Evolutionary conservation across 148 eudicot species (phyloP).

Genomic region (Vaccinium vitisidaea): DNA sequence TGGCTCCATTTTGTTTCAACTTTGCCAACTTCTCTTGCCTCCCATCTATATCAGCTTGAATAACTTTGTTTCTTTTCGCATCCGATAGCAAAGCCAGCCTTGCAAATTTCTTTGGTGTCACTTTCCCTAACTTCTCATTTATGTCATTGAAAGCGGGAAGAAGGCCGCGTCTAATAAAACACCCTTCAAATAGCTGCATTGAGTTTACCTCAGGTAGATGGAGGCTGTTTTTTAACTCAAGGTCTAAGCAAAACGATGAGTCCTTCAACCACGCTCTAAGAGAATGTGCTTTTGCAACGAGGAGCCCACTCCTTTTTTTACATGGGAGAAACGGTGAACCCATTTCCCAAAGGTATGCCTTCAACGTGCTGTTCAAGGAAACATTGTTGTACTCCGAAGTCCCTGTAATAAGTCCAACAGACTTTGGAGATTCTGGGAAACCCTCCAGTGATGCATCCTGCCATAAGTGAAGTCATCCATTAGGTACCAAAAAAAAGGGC

Average conservation of each 20-base stretch:
- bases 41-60: constrained; percentile 73
- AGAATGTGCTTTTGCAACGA: constrained; percentile 93
- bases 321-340: constrained; percentile 97
- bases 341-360: constrained; percentile 97
- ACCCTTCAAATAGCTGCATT: constrained; percentile 86
- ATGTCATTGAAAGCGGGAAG: constrained; percentile 93
- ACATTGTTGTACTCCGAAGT: constrained; percentile 76
- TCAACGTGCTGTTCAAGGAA: constrained; percentile 79
- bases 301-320: constrained; percentile 72
- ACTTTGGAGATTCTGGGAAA: constrained; percentile 90
- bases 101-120: constrained; percentile 82
- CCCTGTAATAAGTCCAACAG: constrained; percentile 88
- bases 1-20: constrained; percentile 24
- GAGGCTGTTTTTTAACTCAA: constrained; percentile 76
- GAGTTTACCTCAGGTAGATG: constrained; percentile 70
- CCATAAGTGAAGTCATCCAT: constrained; percentile 14
- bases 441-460: constrained; percentile 99
- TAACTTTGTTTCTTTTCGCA: constrained; percentile 65
- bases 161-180: constrained; percentile 82
- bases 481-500: background rate
- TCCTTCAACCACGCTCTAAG: constrained; percentile 95
- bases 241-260: constrained; percentile 90
- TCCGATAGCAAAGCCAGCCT: constrained; percentile 82
- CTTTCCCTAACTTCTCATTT: constrained; percentile 65
- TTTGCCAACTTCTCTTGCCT: constrained; percentile 61